phyloP scores from a whole-genome alignment of 345 rosid genomes.

The Eucalyptus regnans region DNA sequence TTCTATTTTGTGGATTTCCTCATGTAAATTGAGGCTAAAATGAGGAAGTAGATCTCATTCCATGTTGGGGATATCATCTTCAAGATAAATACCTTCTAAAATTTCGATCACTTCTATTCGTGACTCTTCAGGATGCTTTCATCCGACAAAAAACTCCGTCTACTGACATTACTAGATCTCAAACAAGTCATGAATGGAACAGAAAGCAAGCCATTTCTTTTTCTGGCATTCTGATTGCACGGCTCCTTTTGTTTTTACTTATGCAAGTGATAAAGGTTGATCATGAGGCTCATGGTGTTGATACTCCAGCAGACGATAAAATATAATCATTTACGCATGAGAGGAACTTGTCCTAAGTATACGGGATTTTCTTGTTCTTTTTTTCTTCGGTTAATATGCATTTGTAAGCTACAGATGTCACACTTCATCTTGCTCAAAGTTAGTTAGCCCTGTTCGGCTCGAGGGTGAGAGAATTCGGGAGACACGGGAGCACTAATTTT shows the following conservation, averaged over 20 bases:
- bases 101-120: no score
- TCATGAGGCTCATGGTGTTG: conserved; percentile 86
- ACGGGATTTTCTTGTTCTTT: background rate
- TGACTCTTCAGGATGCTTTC: no score
- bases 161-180: no score
- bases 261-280: conserved; percentile 80
- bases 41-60: no score
- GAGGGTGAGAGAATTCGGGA: background rate
- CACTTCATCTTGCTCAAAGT: background rate
- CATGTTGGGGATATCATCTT: no score
- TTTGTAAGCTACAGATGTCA: background rate
- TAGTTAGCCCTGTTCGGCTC: background rate
- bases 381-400: background rate
- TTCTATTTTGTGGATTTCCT: background rate
- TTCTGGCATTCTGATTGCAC: background rate
- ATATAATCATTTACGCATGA: conserved; percentile 71
- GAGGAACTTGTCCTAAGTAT: conserved; percentile 34
- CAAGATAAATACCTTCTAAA: no score
- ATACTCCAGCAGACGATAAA: conserved; percentile 66
- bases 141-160: background rate
- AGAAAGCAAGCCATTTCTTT: background rate
- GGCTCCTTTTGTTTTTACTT: background rate
- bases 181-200: no score
- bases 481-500: background rate
- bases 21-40: no score